A percentile compares a stretch with the other conserved stretches of the same genome.
These are phyloP conservation scores for Plectosphaerella sp. DNA, from an alignment of 2,329 filamentous ascomycete species.

Conservation along the genomic window DNA sequence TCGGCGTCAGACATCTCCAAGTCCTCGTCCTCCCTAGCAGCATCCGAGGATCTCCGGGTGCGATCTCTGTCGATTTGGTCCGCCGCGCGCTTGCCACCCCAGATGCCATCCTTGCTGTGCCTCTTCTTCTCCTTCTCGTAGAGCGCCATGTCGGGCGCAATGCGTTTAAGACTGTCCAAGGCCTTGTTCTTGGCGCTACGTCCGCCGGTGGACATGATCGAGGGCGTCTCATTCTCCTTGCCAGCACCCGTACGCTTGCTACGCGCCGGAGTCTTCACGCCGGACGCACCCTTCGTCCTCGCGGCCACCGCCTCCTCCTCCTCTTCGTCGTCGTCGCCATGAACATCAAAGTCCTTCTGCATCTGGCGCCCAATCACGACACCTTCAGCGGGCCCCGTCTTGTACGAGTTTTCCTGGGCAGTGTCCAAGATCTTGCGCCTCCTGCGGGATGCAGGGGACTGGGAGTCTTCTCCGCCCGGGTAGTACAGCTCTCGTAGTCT, in stretches of 20 bases:
- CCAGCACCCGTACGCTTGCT: constrained; percentile 49
- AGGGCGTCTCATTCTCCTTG: constrained; percentile 83
- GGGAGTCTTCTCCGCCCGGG: constrained; percentile 49
- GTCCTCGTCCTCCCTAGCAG: constrained; percentile 10
- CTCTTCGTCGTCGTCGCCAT: constrained; percentile 36
- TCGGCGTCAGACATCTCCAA: constrained; percentile 40
- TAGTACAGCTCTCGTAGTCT: constrained; percentile 64
- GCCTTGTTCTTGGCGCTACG: constrained; percentile 88
- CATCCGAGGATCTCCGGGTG: not conserved
- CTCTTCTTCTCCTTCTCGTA: constrained; percentile 95
- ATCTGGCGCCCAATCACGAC: constrained; percentile 36
- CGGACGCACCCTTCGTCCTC: constrained; percentile 5
- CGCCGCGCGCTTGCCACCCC: constrained; percentile 60
- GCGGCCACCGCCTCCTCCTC: constrained; percentile 24
- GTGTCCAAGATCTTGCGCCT: constrained; percentile 47
- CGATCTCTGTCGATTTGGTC: constrained; percentile 49
- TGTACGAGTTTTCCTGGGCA: constrained; percentile 46
- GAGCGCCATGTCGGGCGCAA: constrained; percentile 79
- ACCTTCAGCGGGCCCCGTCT: constrained; percentile 41
- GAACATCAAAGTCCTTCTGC: constrained; percentile 35
- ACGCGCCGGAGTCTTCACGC: constrained; percentile 42
- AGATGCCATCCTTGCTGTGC: constrained; percentile 44
- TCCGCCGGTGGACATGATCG: constrained; percentile 60
- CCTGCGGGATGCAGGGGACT: constrained; percentile 34
- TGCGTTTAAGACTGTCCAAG: constrained; percentile 66